Evolutionary conservation across 2,329 filamentous ascomycete species (phyloP).

Genomic region (Aspergillus sclerotialis): DNA sequence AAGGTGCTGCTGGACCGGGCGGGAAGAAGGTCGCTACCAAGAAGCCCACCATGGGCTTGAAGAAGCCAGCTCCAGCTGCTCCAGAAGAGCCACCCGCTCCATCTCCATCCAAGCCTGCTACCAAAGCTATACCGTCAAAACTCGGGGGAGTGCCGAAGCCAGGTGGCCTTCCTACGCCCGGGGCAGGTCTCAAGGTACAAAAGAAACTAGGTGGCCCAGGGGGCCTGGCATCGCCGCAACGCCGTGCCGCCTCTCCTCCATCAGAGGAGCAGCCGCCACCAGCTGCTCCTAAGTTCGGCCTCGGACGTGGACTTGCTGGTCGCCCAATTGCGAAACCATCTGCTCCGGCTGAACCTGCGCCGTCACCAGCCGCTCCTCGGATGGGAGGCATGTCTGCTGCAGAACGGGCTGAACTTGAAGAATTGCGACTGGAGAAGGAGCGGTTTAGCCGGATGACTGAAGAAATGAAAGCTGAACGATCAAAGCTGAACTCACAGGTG

Average conservation of each 20-base stretch:
- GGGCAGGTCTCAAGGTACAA: conserved; percentile 35
- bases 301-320: conserved; percentile 72
- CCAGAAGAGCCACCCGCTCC: conserved; percentile 49
- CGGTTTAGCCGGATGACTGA: conserved; percentile 67
- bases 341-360: conserved; percentile 34
- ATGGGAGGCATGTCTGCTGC: conserved; percentile 63
- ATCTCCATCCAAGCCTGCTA: conserved; percentile 41
- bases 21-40: conserved; percentile 51
- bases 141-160: conserved; percentile 37
- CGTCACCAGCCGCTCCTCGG: conserved; percentile 48
- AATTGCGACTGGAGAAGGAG: conserved; percentile 77
- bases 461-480: conserved; percentile 73
- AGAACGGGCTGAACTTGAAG: conserved; percentile 90
- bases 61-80: conserved; percentile 42
- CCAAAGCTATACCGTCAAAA: conserved; percentile 39
- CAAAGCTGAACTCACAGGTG: conserved; percentile 76
- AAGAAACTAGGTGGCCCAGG: conserved; percentile 39
- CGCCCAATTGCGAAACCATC: conserved; percentile 74
- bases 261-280: conserved; percentile 38
- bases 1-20: conserved; percentile 49
- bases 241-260: conserved; percentile 39
- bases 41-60: conserved; percentile 42
- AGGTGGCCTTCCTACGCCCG: conserved; percentile 35
- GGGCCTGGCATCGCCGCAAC: conserved; percentile 33
- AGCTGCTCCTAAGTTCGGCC: conserved; percentile 50